Evolutionary conservation across 129 eudicot genomes (phyloP).

Genomic region (Pittosporum tobira): DNA sequence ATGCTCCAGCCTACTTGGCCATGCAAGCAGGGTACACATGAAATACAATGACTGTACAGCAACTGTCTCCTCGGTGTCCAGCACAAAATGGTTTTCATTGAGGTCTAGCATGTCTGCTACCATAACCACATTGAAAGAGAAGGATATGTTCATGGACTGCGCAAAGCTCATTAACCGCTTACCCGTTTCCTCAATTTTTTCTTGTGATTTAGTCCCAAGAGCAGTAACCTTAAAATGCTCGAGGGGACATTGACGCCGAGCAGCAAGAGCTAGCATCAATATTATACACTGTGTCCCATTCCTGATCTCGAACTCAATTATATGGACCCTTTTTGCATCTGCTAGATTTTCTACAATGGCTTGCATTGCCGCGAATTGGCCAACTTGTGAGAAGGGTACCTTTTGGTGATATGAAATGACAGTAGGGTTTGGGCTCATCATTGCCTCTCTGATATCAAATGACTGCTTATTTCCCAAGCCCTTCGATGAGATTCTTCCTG

Average conservation of each 20-base stretch:
- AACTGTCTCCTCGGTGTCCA: slow-evolving; percentile 14
- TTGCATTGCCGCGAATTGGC: slow-evolving; percentile 14
- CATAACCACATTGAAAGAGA: slow-evolving; percentile 17
- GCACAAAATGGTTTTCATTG: not conserved
- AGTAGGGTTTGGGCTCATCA: slow-evolving; percentile 8
- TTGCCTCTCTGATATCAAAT: slow-evolving; percentile 10
- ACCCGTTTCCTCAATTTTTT: slow-evolving; percentile 14
- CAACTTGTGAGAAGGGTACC: slow-evolving; percentile 15
- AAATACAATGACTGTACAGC: not conserved
- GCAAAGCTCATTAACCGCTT: slow-evolving; percentile 13
- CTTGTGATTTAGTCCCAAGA: slow-evolving; percentile 4
- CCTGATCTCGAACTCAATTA: slow-evolving; percentile 21
- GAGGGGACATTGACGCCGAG: not conserved
- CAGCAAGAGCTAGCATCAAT: slow-evolving; percentile 23
- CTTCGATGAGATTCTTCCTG: slow-evolving; percentile 5
- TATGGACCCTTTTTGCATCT: slow-evolving; percentile 15
- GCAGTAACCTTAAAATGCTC: slow-evolving; percentile 25
- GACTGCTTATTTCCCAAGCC: not conserved
- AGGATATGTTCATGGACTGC: slow-evolving; percentile 14
- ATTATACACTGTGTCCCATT: slow-evolving; percentile 17
- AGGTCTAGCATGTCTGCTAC: slow-evolving; percentile 12
- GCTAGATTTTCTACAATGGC: slow-evolving; percentile 13
- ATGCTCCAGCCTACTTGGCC: slow-evolving; percentile 3
- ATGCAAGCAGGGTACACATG: not conserved
- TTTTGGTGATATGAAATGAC: slow-evolving; percentile 1